Base-by-base conservation (phyloP, 2,329 filamentous ascomycete genomes). In the Beauveria pseudobassiana region DNA sequence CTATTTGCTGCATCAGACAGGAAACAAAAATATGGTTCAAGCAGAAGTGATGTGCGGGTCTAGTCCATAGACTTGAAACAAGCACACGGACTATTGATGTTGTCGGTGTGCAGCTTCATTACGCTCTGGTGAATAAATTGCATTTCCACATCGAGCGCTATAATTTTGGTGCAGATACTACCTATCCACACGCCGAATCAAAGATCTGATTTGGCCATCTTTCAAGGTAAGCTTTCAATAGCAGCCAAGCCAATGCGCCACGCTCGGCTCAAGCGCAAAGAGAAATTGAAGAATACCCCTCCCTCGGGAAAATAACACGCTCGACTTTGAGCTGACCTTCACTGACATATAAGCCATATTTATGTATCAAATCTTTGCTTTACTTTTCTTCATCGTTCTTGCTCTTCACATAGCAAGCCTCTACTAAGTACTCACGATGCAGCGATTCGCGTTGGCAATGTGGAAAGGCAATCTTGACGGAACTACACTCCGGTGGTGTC, bases 61-160 rank as follows among this genome's bases (percentile, higher is more conserved):
- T 28, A 50, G 55, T 58, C 30, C 18, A 40, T 16, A 5, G 26
- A 43, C 46, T 30, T 59, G 57, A 59, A 59, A 59, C 57, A 8
- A 22, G 48, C 24, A 52, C 57, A 59, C 48, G 57, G 57, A 59
- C 57, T 51, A 26, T 18, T 22, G 24, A 26, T 34, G 30, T 45
- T 43, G 46, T 59, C 46, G 38, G 56, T 59, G 56, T 51, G n/a
- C 48, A 59, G 34, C 57, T 51, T 43, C 57, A 38, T 43, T 51
- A 18, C 16, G 46, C 45, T 40, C 20, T 26, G 45, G 28, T 20
- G 55, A 40, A 22, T 58, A 10, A 7, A 45, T 34, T 56, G 16
- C 42, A 34, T 9, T 20, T 58, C 45, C 40, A 9, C 45, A 20
- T 20, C 22, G 1, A 28, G 45, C 45, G 55, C 55, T 50, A 20